Conservation (phyloP, 352 stramenopile species). For the Globisporangium abappressorium region DNA sequence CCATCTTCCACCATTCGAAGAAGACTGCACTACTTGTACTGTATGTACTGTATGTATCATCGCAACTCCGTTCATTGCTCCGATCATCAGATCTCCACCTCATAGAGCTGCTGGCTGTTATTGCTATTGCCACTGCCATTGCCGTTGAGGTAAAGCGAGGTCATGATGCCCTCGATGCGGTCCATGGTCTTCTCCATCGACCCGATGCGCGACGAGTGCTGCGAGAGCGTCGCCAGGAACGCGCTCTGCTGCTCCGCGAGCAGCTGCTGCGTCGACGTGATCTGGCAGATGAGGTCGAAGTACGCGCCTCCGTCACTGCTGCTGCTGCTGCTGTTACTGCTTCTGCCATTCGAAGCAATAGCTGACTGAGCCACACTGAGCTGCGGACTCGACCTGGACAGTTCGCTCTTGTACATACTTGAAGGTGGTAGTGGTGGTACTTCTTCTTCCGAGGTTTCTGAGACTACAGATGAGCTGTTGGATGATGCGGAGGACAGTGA, state of each 20-base stretch:
- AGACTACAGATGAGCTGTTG: neutral
- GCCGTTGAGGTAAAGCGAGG: neutral
- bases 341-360: neutral
- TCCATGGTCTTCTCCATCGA: constrained; percentile 47
- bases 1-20: neutral
- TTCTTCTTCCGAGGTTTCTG: neutral
- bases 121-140: neutral
- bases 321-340: neutral
- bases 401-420: neutral
- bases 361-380: neutral
- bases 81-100: constrained; percentile 12
- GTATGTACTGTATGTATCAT: neutral
- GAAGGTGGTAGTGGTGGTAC: neutral
- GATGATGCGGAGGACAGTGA: constrained; percentile 1
- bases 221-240: constrained; percentile 36
- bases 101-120: neutral
- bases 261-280: constrained; percentile 66
- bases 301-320: constrained; percentile 9
- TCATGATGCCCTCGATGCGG: constrained; percentile 41
- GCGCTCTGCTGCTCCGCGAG: constrained; percentile 50
- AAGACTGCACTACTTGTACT: too few species aligned
- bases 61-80: neutral
- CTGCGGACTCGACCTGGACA: neutral
- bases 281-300: constrained; percentile 54
- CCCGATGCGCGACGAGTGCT: constrained; percentile 51